Conservation (phyloP, 2,329 filamentous ascomycete genomes). For the Neurospora sp. region DNA sequence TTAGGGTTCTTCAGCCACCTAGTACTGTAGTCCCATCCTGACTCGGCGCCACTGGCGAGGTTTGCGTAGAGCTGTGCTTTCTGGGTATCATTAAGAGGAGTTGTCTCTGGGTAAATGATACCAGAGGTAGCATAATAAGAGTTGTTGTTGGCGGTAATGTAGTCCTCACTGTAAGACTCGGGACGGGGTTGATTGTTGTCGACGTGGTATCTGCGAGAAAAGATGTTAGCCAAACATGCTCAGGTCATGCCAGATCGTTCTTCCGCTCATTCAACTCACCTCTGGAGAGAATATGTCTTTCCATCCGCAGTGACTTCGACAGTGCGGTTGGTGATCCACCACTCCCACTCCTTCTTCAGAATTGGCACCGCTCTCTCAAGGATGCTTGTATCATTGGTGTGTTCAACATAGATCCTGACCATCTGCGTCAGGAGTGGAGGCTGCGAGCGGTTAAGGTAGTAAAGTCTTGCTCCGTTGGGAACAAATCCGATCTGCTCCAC, state of each 20-base stretch:
- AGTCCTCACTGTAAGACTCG: conserved; percentile 59
- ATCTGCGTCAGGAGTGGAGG: conserved; percentile 57
- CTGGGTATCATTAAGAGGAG: conserved; percentile 40
- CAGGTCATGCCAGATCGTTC: not conserved
- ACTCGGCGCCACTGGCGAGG: conserved; percentile 55
- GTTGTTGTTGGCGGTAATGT: conserved; percentile 51
- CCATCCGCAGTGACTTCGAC: conserved; percentile 37
- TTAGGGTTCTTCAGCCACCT: conserved; percentile 48
- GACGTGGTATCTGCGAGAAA: conserved; percentile 40
- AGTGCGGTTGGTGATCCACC: conserved; percentile 52
- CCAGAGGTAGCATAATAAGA: conserved; percentile 52
- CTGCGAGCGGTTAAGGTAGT: conserved; percentile 60
- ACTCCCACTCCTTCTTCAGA: conserved; percentile 52
- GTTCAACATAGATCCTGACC: conserved; percentile 53
- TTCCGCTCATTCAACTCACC: conserved; percentile 26
- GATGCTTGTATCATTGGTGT: conserved; percentile 53
- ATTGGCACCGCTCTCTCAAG: conserved; percentile 51
- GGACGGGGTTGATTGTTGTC: conserved; percentile 56
- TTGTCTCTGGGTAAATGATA: conserved; percentile 44
- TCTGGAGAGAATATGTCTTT: conserved; percentile 44
- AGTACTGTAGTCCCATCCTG: conserved; percentile 53
- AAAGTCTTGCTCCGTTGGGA: conserved; percentile 56
- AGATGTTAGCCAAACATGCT: not conserved
- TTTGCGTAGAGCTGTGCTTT: conserved; percentile 47
- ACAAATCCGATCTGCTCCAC: conserved; percentile 56